Conservation (phyloP, 2,329 filamentous ascomycete species). For the Sporothrix schenckii region DNA sequence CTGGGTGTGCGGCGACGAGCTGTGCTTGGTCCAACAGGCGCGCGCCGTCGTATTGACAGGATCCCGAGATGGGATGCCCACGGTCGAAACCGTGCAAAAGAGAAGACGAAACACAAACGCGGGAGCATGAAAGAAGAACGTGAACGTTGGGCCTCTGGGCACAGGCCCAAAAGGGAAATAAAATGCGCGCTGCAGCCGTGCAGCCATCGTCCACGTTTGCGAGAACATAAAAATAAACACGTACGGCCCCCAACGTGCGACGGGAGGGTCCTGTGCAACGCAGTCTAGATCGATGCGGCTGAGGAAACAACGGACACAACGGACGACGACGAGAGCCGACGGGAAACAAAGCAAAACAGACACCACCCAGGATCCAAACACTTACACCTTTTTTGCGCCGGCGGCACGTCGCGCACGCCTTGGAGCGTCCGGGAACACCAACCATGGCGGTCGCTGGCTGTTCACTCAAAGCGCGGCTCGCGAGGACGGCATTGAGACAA, state of each 20-base stretch:
- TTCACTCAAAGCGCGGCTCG: conserved; percentile 31
- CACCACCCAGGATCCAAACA: conserved; percentile 4
- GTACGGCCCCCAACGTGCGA: conserved; percentile 12
- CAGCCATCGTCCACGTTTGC: neutral
- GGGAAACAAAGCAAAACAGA: neutral
- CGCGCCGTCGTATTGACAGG: conserved; percentile 9
- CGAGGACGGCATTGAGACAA: conserved; percentile 29
- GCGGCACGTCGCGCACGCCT: conserved; percentile 37
- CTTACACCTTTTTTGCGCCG: conserved; percentile 38
- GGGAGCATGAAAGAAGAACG: neutral
- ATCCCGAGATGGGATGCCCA: conserved; percentile 14
- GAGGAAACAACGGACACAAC: neutral
- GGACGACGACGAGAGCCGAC: neutral
- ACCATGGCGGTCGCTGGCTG: conserved; percentile 33
- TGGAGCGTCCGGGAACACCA: conserved; percentile 37
- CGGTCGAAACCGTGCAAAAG: neutral
- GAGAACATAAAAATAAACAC: too few relatives aligned
- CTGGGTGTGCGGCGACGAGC: conserved; percentile 19
- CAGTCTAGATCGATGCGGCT: neutral
- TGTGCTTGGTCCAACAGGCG: conserved; percentile 22
- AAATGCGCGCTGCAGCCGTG: conserved; percentile 22
- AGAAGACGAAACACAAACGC: neutral
- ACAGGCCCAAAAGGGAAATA: conserved; percentile 24
- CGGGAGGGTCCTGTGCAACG: conserved; percentile 6
- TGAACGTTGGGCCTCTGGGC: conserved; percentile 5